A percentile compares a stretch with the other conserved stretches of the same genome.
phyloP scores from a whole-genome alignment of 805 yeast genomes.

The Saccharomycopsis amapae region DNA sequence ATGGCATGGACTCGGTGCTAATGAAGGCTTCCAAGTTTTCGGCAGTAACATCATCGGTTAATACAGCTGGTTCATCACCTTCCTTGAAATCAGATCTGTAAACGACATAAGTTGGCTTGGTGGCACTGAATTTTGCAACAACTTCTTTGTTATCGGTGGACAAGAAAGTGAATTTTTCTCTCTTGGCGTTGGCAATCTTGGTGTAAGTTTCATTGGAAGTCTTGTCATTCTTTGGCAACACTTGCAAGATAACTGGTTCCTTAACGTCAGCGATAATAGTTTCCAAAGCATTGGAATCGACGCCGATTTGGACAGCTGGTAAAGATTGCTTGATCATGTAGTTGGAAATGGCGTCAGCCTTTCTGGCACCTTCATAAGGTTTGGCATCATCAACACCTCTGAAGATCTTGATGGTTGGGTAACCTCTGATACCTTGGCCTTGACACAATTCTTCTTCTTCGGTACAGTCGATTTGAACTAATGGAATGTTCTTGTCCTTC shows the following conservation, averaged over 20 bases:
- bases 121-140: constrained; percentile 34
- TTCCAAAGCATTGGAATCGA: constrained; percentile 42
- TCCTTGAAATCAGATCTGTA: constrained; percentile 30
- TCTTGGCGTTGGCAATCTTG: constrained; percentile 37
- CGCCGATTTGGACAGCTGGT: constrained; percentile 60
- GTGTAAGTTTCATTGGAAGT: constrained; percentile 21
- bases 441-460: constrained; percentile 66
- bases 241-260: constrained; percentile 54
- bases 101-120: constrained; percentile 42
- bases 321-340: constrained; percentile 76
- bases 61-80: constrained; percentile 26
- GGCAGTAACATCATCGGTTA: constrained; percentile 27
- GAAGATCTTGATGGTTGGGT: constrained; percentile 77
- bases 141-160: constrained; percentile 33
- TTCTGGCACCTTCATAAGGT: constrained; percentile 78
- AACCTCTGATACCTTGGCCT: constrained; percentile 64
- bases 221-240: constrained; percentile 31
- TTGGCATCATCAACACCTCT: constrained; percentile 40
- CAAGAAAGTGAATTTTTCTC: constrained; percentile 34
- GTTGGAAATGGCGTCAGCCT: constrained; percentile 65
- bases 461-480: constrained; percentile 85
- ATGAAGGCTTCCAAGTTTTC: constrained; percentile 42
- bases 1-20: constrained; percentile 63
- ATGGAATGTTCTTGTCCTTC: constrained; percentile 52
- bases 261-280: constrained; percentile 34